Evolutionary conservation across 148 eudicot species (phyloP), one percentile per base, ranked within the genome.

Genomic region (Cornus florida): DNA sequence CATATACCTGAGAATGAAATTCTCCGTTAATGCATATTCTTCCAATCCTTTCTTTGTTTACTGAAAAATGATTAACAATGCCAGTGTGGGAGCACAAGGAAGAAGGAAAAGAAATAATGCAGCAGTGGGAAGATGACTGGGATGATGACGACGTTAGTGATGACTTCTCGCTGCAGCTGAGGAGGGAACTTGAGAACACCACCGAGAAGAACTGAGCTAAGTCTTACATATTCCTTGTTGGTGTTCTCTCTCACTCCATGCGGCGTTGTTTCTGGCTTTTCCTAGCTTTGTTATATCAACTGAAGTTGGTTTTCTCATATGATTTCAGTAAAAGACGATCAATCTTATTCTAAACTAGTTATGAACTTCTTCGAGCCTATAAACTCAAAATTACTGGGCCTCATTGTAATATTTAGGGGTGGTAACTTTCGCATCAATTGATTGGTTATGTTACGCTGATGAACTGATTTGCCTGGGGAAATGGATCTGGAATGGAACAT

Each of bases 51-150:
- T 31, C 7, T 16, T 4, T 28, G 28, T 24, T 76, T 66, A 31
- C 71, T 53, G 28, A 53, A 53, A 11, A 43, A 16, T n/a, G 10
- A 20, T 73, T 73, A 31, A 16, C 23, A 69, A 48, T 64, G 65
- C 71, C 86, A 92, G 98, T 92, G 86, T 94, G 94, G 92, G 92
- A 91, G 68, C 85, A 80, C 72, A 89, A 85, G 83, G 94, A 89
- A 83, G 94, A 92, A 81, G 97, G 92, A n/a, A 92, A 87, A 84
- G 98, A 89, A 80, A 88, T 89, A 77, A 86, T 85, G 20, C 97
- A 94, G 73, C 95, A 94, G 79, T 92, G 98, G 98, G 98, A 93
- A 73, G 98, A 89, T 74, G 96, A 93, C 75, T 93, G 98, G 98
- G 96, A 93, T 81, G 96, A 93, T 75, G 98, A 93, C 32, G 96